Percentiles rank a stretch among this genome's conserved stretches.
These are phyloP conservation scores for Calonectria pseudoreteaudii DNA, from an alignment of 2,329 filamentous ascomycete species.

Conservation along the genomic window DNA sequence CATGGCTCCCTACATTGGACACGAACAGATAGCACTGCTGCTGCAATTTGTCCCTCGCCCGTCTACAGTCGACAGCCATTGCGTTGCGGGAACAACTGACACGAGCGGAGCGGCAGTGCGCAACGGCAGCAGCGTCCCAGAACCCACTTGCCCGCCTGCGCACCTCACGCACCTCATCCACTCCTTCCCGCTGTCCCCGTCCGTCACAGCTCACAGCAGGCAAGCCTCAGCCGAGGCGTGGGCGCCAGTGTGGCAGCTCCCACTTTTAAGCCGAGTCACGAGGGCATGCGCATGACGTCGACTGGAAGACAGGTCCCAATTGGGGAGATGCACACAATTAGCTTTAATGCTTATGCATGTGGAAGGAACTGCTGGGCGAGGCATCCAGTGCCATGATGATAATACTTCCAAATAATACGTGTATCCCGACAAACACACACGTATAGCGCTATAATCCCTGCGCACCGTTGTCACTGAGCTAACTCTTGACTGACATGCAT, in stretches of 20 bases:
- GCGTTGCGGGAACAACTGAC: background rate
- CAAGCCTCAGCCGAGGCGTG: slow-evolving; percentile 16
- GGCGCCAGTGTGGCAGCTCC: slow-evolving; percentile 16
- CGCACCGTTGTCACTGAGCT: background rate
- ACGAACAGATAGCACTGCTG: background rate
- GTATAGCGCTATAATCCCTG: background rate
- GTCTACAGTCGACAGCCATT: background rate
- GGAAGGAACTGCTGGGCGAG: background rate
- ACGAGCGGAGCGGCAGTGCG: background rate
- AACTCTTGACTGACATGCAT: background rate
- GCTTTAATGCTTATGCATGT: slow-evolving; percentile 6
- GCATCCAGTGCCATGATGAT: background rate
- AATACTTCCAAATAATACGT: background rate
- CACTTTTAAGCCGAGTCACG: slow-evolving; percentile 14
- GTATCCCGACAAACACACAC: background rate
- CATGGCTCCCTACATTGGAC: background rate
- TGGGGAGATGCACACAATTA: slow-evolving; percentile 10
- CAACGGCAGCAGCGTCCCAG: background rate
- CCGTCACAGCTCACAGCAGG: background rate
- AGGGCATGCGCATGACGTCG: slow-evolving; percentile 8
- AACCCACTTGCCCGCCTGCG: background rate
- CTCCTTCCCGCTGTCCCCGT: background rate
- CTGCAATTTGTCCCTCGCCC: background rate
- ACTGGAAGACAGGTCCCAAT: background rate
- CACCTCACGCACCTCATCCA: background rate